These are phyloP conservation scores for Athelia psychrophila DNA, from an alignment of 1,284 basidiomycete species.

Conservation along the genomic window DNA sequence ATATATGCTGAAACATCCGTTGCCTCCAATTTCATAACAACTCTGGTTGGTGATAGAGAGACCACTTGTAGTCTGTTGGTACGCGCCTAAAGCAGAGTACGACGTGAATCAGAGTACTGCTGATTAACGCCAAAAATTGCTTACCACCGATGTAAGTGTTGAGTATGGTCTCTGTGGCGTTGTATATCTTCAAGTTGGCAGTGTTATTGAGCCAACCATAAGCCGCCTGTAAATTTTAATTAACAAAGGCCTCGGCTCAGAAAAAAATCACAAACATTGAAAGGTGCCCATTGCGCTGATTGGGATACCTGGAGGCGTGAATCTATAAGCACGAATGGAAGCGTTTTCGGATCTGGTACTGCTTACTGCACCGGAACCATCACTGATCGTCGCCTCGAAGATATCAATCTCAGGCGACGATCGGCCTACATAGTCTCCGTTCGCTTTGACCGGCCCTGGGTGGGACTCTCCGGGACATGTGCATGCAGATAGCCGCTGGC, in stretches of 20 bases:
- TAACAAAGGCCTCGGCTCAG: not conserved
- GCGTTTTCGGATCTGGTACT: not conserved
- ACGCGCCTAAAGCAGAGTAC: conserved; percentile 17
- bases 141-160: conserved; percentile 27
- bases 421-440: conserved; percentile 52
- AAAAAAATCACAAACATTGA: conserved; percentile 22
- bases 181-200: conserved; percentile 22
- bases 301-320: conserved; percentile 28
- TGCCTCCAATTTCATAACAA: conserved; percentile 24
- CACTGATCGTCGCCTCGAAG: conserved; percentile 41
- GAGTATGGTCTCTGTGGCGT: conserved; percentile 19
- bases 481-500: conserved; percentile 75
- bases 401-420: conserved; percentile 59
- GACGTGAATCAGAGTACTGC: not conserved
- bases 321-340: conserved; percentile 29
- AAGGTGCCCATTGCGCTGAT: conserved; percentile 32
- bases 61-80: conserved; percentile 31
- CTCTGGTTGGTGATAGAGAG: conserved; percentile 24
- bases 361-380: not conserved
- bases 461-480: conserved; percentile 53
- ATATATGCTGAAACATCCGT: conserved; percentile 26
- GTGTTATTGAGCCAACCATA: conserved; percentile 26
- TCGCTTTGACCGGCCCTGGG: conserved; percentile 49
- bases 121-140: conserved; percentile 5
- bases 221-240: conserved; percentile 19